phyloP scores from a whole-genome alignment of 2,329 filamentous ascomycete species.

The Pestalotiopsis sp. region DNA sequence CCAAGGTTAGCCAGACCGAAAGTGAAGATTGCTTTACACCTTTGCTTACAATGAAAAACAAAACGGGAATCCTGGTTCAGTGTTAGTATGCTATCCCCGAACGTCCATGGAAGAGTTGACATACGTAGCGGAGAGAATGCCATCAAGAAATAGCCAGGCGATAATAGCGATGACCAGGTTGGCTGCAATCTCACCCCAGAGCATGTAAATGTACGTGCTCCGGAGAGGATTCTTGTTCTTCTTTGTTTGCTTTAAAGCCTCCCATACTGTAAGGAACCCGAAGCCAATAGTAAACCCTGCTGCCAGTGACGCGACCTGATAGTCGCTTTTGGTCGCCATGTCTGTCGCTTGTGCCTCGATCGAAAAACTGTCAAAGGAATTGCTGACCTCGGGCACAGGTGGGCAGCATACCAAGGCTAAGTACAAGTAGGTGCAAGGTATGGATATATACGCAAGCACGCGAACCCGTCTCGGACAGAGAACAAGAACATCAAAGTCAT shows the following conservation, averaged over 20 bases:
- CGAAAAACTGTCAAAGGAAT: neutral
- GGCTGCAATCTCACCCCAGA: slow-evolving; percentile 47
- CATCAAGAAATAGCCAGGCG: slow-evolving; percentile 42
- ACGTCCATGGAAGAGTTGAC: slow-evolving; percentile 12
- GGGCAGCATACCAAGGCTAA: neutral
- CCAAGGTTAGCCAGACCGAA: neutral
- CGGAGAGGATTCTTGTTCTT: slow-evolving; percentile 18
- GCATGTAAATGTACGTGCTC: slow-evolving; percentile 23
- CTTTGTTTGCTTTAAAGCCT: slow-evolving; percentile 20
- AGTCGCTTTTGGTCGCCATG: slow-evolving; percentile 15
- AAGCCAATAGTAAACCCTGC: slow-evolving; percentile 21
- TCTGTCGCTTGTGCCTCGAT: neutral
- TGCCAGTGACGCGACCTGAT: slow-evolving; percentile 18
- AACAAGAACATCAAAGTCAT: neutral
- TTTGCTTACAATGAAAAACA: slow-evolving; percentile 36
- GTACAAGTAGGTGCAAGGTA: neutral
- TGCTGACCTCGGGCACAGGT: no score
- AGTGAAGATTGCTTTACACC: neutral
- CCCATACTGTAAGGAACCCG: slow-evolving; percentile 21
- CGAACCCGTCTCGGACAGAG: neutral
- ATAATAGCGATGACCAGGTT: slow-evolving; percentile 41
- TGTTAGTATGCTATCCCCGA: slow-evolving; percentile 24
- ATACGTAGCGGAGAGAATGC: slow-evolving; percentile 34
- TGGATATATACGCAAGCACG: neutral
- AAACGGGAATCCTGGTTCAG: slow-evolving; percentile 30